phyloP scores from a whole-genome alignment of 2,329 filamentous ascomycete genomes.

The Hypoxylon sp. region DNA sequence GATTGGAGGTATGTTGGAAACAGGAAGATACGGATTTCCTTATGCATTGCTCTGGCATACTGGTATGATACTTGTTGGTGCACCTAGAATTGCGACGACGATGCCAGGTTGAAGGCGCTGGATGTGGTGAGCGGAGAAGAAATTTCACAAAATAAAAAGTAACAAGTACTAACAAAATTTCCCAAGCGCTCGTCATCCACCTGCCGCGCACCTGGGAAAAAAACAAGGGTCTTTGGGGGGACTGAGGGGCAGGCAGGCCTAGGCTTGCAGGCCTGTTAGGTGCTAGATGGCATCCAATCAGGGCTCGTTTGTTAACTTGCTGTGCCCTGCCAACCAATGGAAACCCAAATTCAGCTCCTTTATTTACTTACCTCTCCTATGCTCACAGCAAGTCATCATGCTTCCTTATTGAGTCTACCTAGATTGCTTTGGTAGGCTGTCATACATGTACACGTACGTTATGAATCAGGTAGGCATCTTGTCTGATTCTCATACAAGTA shows the following conservation, averaged over 20 bases:
- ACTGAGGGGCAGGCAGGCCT: constrained; percentile 20
- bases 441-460: no score
- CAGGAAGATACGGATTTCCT: constrained; percentile 23
- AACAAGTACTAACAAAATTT: constrained; percentile 16
- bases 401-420: no score
- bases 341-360: no score
- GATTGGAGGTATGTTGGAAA: constrained; percentile 6
- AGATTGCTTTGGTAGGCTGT: no score
- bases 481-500: no score
- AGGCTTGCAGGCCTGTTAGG: no score
- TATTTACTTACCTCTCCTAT: no score
- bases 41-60: constrained; percentile 34
- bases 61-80: constrained; percentile 13
- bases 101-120: constrained; percentile 5
- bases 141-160: constrained; percentile 3
- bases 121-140: constrained; percentile 9
- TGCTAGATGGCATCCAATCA: no score
- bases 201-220: constrained; percentile 4
- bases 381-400: no score
- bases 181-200: constrained; percentile 1
- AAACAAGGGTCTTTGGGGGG: constrained; percentile 19
- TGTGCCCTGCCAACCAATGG: no score
- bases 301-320: no score
- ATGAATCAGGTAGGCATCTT: no score
- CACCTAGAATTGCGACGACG: constrained; percentile 5